Evolutionary conservation across 139 green algal species (phyloP).

Genomic region (Coccomyxa sp.): DNA sequence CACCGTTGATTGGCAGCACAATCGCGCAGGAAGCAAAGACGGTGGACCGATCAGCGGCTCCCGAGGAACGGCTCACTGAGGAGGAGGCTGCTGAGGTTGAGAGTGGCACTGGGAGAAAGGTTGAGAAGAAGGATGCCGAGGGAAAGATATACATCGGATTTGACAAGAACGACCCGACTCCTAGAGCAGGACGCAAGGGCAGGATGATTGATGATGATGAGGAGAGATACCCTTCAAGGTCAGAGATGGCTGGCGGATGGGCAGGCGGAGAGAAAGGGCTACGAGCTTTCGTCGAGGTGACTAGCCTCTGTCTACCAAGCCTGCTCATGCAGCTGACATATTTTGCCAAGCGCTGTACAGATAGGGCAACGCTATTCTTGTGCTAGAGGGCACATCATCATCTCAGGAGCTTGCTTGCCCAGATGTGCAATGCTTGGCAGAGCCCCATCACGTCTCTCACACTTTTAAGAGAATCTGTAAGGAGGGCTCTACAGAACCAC

Average conservation of each 20-base stretch:
- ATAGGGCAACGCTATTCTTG: background rate
- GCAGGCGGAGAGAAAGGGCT: conserved; percentile 31
- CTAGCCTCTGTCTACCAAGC: background rate
- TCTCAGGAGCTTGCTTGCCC: background rate
- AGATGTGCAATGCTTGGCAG: background rate
- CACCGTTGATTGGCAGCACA: too few relatives aligned
- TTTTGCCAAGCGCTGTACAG: background rate
- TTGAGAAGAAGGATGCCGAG: background rate
- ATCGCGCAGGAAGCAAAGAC: background rate
- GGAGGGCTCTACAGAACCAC: background rate
- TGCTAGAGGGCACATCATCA: background rate
- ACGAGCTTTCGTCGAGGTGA: conserved; percentile 20
- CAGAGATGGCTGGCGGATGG: conserved; percentile 21
- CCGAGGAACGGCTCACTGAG: background rate
- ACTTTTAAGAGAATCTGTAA: too few relatives aligned
- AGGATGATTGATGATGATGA: background rate
- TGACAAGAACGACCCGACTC: background rate
- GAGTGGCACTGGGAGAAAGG: background rate
- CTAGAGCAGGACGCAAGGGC: background rate
- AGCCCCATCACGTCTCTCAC: too few relatives aligned
- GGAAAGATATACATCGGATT: too few relatives aligned
- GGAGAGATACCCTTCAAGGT: conserved; percentile 11
- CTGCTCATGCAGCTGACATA: background rate
- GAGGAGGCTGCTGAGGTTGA: background rate
- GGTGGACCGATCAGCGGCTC: background rate